Percentiles rank a stretch among this genome's conserved stretches.
These are phyloP conservation scores for Amaranthus tricolor DNA, from an alignment of 179 eudicot genomes.

Conservation along the genomic window DNA sequence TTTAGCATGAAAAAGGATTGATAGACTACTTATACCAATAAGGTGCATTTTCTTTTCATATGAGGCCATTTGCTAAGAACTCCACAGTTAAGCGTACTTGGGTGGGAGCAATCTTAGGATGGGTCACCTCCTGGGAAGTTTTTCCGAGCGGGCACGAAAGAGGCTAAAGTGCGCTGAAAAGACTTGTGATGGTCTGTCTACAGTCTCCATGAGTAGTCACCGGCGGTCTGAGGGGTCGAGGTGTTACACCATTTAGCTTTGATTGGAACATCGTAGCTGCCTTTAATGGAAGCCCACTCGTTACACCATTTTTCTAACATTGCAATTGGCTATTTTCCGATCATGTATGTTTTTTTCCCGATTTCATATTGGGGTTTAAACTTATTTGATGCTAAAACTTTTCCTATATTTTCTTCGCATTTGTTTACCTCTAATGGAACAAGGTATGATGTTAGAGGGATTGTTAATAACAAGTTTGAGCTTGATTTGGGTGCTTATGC, in stretches of 20 bases:
- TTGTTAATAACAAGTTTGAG: slow-evolving; percentile 60
- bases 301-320: slow-evolving; percentile 60
- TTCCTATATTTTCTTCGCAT: slow-evolving; percentile 52
- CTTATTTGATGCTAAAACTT: slow-evolving; percentile 49
- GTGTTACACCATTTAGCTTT: slow-evolving; percentile 50
- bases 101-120: no score
- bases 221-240: no score
- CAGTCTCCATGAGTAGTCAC: no score
- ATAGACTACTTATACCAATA: no score
- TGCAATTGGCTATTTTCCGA: slow-evolving; percentile 36
- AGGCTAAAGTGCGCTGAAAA: no score
- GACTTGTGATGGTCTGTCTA: no score
- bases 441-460: slow-evolving; percentile 35
- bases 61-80: no score
- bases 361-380: slow-evolving; percentile 59
- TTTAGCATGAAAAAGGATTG: no score
- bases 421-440: slow-evolving; percentile 41
- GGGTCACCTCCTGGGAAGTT: no score
- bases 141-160: no score
- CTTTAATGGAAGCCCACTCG: slow-evolving; percentile 51
- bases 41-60: no score
- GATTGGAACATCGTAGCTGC: slow-evolving; percentile 66
- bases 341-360: slow-evolving; percentile 50
- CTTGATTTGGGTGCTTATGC: slow-evolving; percentile 43
- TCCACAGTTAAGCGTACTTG: no score